phyloP scores from a whole-genome alignment of 345 rosid species.

The Brassica nigra region DNA sequence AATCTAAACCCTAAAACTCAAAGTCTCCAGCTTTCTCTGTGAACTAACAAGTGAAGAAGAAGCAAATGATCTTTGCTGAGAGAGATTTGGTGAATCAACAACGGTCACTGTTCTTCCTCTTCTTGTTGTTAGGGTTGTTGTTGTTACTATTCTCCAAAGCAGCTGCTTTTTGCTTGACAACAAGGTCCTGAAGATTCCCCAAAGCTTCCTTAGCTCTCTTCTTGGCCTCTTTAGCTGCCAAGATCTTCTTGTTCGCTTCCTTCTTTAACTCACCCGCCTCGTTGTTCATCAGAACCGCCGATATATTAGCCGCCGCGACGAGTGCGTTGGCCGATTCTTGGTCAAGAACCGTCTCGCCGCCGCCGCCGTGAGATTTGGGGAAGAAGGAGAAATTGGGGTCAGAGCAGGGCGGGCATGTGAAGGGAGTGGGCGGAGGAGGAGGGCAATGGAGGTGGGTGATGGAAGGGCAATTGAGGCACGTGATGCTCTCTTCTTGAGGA shows the following conservation, averaged over 20 bases:
- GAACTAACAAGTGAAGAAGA: too few species aligned
- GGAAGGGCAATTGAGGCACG: conserved; percentile 56
- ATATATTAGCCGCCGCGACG: conserved; percentile 50
- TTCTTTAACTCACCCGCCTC: conserved; percentile 41
- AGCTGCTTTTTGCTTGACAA: background rate
- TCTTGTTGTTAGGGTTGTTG: conserved; percentile 22
- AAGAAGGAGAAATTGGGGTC: conserved; percentile 53
- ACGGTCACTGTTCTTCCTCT: conserved; percentile 27
- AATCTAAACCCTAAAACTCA: background rate
- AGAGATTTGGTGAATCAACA: background rate
- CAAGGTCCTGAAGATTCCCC: conserved; percentile 45
- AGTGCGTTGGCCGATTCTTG: conserved; percentile 47
- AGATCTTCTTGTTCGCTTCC: conserved; percentile 47
- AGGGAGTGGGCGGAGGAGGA: conserved; percentile 31
- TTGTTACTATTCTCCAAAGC: background rate
- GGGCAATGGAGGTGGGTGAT: conserved; percentile 45
- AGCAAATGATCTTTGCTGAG: too few species aligned
- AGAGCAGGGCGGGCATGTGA: conserved; percentile 54
- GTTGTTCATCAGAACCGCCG: conserved; percentile 40
- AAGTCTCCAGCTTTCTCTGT: too few species aligned
- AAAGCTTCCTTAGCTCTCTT: conserved; percentile 52
- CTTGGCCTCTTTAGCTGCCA: conserved; percentile 48
- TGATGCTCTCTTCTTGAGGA: conserved; percentile 35
- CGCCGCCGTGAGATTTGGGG: conserved; percentile 9
- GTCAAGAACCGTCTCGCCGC: conserved; percentile 9